Percentiles rank a stretch among this genome's conserved stretches.
Evolutionary conservation across 331 rosid genomes (phyloP).

Genomic region (Pyrus hybrid): DNA sequence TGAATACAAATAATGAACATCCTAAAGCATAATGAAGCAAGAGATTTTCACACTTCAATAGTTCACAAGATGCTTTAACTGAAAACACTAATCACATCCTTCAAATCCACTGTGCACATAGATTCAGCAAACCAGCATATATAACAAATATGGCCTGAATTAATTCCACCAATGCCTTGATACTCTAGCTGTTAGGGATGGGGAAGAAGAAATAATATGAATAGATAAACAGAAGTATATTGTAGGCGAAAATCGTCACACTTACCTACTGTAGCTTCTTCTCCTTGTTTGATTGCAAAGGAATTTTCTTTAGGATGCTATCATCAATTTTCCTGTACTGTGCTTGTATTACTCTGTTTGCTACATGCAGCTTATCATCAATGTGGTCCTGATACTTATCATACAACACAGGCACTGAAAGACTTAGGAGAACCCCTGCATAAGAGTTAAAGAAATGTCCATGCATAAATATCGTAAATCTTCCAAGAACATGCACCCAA

Average conservation of each 20-base stretch:
- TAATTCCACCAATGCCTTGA: neutral
- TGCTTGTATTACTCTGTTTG: constrained; percentile 35
- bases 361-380: constrained; percentile 42
- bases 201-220: neutral
- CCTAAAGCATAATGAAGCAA: neutral
- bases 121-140: neutral
- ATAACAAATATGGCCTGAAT: neutral
- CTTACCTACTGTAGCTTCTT: constrained; percentile 82
- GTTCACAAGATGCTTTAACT: neutral
- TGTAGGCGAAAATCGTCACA: neutral
- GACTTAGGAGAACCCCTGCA: constrained; percentile 71
- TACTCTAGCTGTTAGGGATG: neutral
- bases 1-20: neutral
- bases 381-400: constrained; percentile 71
- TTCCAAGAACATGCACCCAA: neutral
- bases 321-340: constrained; percentile 54
- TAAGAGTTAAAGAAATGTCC: constrained; percentile 1
- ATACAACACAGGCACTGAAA: constrained; percentile 80
- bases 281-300: constrained; percentile 46
- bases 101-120: neutral
- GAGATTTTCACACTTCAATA: neutral
- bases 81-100: neutral
- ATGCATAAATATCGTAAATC: neutral
- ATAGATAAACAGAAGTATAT: neutral
- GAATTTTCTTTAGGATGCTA: constrained; percentile 50